Evolutionary conservation across 139 green algal genomes (phyloP), one percentile per base, ranked within the genome.

Genomic region (Eudorina sp.): DNA sequence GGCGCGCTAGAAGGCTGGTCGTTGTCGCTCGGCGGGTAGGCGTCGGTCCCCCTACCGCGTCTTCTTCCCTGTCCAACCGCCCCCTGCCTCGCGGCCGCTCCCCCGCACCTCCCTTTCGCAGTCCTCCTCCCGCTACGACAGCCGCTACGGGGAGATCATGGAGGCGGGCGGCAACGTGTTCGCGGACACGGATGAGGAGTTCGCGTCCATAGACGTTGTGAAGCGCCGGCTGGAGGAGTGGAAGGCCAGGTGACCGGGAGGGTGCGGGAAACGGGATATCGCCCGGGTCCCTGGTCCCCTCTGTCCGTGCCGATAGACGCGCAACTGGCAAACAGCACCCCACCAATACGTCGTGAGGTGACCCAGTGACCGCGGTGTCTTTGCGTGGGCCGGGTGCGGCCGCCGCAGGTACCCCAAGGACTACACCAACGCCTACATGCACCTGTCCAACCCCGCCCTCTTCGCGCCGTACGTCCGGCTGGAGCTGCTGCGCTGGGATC

Each of bases 401-500:
- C n/a, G n/a, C 48, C 48, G 8, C 89, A 94, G 89, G 70, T 91
- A 93, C 62, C 90, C 91, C 27, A 85, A 90, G 58, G 85, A 94
- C 45, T 96, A 95, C 77, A 53, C 45, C 60, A 92, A 95, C 51
- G 94, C 97, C 18, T 99, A 99, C 89, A 93, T 97, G 62, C 88
- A 93, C 9, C 85, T 97, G 4, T 96, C 88, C 43, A 95, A 92
- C 31, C 96, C 97, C 34, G 95, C 95, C 9, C 92, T 99, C 18
- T 97, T 99, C 90, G 96, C 97, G 51, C 97, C 97, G 40, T 99
- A 96, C 91, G 97, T 98, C 36, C 92, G 97, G 27, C 90, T 98
- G 82, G 94, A 99, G 92, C 94, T 99, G 60, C 92, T 99, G 70
- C 76, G 72, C 0, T 99, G 97, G 97, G 95, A 97, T n/a, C 97